Percentiles rank a stretch among this genome's conserved stretches.
These are phyloP conservation scores for Geotrichum histeridarum DNA, from an alignment of 1,139 yeast species.

Conservation along the genomic window DNA sequence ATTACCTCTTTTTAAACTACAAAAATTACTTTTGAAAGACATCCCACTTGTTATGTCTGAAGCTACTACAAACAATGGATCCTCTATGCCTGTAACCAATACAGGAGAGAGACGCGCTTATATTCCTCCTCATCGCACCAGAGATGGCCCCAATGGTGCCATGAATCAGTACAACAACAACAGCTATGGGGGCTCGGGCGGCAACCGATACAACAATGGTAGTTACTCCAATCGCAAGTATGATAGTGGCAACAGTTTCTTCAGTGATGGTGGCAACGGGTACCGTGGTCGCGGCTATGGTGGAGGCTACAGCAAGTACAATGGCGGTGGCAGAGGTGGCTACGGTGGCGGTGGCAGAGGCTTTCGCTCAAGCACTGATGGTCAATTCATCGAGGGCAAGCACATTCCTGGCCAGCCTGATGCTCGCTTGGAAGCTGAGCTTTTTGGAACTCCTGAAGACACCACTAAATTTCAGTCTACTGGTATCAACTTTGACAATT, in stretches of 20 bases:
- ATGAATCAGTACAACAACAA: constrained; percentile 2
- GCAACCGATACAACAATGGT: not conserved
- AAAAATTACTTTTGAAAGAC: not conserved
- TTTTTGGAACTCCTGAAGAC: constrained; percentile 87
- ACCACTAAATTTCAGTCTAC: constrained; percentile 69
- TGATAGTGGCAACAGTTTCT: not conserved
- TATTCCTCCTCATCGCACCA: constrained; percentile 18
- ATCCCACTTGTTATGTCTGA: constrained; percentile 15
- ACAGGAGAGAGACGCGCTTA: constrained; percentile 16
- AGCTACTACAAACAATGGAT: constrained; percentile 8
- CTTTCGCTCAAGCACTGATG: constrained; percentile 35
- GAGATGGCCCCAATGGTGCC: constrained; percentile 11
- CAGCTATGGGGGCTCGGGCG: constrained; percentile 8
- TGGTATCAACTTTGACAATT: constrained; percentile 97
- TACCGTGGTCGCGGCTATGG: constrained; percentile 33
- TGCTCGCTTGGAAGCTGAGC: constrained; percentile 65
- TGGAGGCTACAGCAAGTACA: constrained; percentile 35
- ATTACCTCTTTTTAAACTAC: not conserved
- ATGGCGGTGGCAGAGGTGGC: constrained; percentile 21
- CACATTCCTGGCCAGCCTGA: constrained; percentile 80
- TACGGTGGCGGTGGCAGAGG: constrained; percentile 37
- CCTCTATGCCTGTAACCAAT: constrained; percentile 8
- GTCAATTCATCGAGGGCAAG: constrained; percentile 70
- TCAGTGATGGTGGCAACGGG: constrained; percentile 2
- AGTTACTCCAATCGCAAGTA: not conserved